phyloP scores from a whole-genome alignment of 2,329 filamentous ascomycete genomes.

The Xylaria sp. region DNA sequence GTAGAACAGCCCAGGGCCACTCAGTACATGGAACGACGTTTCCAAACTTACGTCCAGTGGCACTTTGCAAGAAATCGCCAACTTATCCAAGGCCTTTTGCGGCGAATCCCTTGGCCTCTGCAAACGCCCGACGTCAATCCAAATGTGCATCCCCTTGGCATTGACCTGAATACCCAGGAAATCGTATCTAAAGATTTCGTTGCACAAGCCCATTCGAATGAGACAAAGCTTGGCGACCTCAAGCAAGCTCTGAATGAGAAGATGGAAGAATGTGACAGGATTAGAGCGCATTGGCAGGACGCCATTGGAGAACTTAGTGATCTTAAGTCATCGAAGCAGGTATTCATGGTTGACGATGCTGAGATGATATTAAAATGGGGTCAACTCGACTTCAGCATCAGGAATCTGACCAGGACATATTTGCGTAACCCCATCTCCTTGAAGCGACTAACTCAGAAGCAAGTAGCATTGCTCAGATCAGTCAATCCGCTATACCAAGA shows the following conservation, averaged over 20 bases:
- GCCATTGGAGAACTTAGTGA: constrained; percentile 16
- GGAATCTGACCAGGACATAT: constrained; percentile 14
- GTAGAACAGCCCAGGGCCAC: background rate
- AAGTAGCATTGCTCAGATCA: background rate
- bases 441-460: background rate
- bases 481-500: background rate
- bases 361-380: constrained; percentile 21
- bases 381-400: constrained; percentile 21
- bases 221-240: background rate
- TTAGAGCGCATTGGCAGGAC: constrained; percentile 17
- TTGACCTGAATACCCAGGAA: background rate
- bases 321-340: constrained; percentile 20
- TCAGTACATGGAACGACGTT: background rate
- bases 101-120: accelerated
- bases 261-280: constrained; percentile 5
- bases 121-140: no score
- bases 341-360: constrained; percentile 24
- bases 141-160: accelerated
- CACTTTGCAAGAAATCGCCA: accelerated
- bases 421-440: background rate
- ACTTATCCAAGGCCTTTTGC: background rate
- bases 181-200: background rate
- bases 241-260: constrained; percentile 2
- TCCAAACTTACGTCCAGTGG: background rate
- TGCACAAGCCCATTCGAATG: background rate